Percentiles rank a stretch among this genome's conserved stretches.
Conservation (phyloP, 176 grass and related monocot species). For the Zoysia pacifica region DNA sequence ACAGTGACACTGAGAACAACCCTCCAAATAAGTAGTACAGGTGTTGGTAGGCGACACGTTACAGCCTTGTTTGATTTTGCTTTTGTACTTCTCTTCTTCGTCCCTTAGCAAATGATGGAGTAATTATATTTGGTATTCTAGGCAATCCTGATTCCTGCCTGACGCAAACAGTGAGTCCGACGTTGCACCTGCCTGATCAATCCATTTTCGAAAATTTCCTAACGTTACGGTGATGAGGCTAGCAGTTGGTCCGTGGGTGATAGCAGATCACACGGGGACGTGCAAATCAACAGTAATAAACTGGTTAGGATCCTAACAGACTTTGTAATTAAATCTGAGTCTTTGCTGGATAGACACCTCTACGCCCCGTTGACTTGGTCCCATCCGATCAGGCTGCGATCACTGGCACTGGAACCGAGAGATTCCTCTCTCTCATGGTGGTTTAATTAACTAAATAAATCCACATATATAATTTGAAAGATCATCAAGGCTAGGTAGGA, state of each 20-base stretch:
- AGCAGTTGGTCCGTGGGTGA: conserved; percentile 11
- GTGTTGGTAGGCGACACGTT: no score
- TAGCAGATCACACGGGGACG: conserved; percentile 9
- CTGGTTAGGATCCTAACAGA: not conserved
- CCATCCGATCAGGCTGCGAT: no score
- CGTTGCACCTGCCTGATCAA: conserved; percentile 18
- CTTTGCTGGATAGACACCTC: not conserved
- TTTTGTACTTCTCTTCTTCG: no score
- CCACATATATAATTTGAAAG: not conserved
- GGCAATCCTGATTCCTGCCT: not conserved
- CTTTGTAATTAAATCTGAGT: not conserved
- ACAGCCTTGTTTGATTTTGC: no score
- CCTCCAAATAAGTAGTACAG: no score
- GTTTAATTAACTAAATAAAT: not conserved
- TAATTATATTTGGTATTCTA: no score
- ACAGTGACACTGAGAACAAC: no score
- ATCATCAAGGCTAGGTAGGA: not conserved
- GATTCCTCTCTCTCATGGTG: no score
- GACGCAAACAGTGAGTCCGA: conserved; percentile 1
- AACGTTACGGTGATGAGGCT: not conserved
- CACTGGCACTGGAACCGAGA: not conserved
- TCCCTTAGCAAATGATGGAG: no score
- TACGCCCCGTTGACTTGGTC: not conserved
- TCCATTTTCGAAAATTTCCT: not conserved
- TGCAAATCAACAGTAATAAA: not conserved